A percentile compares a stretch with the other conserved stretches of the same genome.
These are phyloP conservation scores for Carpinus viminea DNA, from an alignment of 306 rosid genomes.

Conservation along the genomic window DNA sequence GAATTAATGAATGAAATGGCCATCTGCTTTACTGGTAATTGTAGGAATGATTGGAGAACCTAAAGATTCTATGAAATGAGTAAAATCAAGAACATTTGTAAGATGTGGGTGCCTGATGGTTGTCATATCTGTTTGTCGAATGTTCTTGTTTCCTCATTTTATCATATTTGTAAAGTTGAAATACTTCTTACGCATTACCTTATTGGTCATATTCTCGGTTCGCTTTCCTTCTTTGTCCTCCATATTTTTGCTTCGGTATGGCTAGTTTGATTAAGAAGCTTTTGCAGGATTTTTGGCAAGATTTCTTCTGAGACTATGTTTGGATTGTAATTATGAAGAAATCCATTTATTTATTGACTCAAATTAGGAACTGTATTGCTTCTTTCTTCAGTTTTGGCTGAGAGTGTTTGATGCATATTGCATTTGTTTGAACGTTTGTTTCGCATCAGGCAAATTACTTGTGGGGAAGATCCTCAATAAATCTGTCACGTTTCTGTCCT, in stretches of 20 bases:
- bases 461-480: background rate
- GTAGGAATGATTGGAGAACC: background rate
- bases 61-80: background rate
- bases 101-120: too few species aligned
- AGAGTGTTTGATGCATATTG: background rate
- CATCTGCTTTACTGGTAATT: background rate
- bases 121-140: too few species aligned
- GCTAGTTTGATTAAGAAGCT: background rate
- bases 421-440: background rate
- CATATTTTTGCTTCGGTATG: background rate
- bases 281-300: too few species aligned
- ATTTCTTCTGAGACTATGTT: too few species aligned
- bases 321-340: background rate
- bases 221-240: too few species aligned
- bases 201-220: background rate
- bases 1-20: background rate
- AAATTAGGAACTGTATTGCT: background rate
- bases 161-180: background rate
- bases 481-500: background rate
- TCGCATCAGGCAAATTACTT: background rate
- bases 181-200: background rate
- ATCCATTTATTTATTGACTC: background rate
- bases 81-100: background rate
- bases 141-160: too few species aligned
- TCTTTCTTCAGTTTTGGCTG: background rate